Conservation (phyloP, 1,139 yeast species). For the Pichia sp. region DNA sequence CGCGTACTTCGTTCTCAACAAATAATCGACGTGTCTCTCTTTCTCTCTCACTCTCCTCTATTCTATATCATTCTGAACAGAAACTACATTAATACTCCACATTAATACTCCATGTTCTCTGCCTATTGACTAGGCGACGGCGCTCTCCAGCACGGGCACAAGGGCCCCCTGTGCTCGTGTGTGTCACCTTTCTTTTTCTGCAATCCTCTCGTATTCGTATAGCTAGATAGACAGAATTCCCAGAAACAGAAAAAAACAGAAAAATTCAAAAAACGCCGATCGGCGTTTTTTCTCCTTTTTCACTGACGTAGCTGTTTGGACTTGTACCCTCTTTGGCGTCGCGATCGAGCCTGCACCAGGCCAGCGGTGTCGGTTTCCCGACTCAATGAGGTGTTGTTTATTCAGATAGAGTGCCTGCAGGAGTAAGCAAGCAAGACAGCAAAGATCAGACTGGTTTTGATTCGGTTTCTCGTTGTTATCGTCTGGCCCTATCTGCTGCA, state of each 20-base stretch:
- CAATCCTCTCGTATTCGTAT: neutral
- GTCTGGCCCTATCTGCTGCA: neutral
- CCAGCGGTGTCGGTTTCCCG: neutral
- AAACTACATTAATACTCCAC: neutral
- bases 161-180: too few relatives aligned
- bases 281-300: neutral
- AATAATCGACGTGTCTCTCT: constrained; percentile 9
- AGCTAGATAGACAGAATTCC: neutral
- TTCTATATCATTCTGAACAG: neutral
- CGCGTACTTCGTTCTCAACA: constrained; percentile 25
- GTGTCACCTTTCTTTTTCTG: neutral
- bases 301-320: neutral
- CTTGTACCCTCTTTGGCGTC: neutral
- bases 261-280: neutral
- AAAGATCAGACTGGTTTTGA: too few relatives aligned
- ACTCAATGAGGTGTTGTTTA: neutral
- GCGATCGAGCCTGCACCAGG: neutral
- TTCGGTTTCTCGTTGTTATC: too few relatives aligned
- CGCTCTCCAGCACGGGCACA: neutral
- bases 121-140: neutral
- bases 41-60: neutral
- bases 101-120: neutral
- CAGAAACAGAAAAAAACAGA: neutral
- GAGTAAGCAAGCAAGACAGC: too few relatives aligned
- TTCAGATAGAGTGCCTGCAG: too few relatives aligned